Evolutionary conservation across 2,329 filamentous ascomycete genomes (phyloP).

Genomic region (Fusarium guadeloupense): DNA sequence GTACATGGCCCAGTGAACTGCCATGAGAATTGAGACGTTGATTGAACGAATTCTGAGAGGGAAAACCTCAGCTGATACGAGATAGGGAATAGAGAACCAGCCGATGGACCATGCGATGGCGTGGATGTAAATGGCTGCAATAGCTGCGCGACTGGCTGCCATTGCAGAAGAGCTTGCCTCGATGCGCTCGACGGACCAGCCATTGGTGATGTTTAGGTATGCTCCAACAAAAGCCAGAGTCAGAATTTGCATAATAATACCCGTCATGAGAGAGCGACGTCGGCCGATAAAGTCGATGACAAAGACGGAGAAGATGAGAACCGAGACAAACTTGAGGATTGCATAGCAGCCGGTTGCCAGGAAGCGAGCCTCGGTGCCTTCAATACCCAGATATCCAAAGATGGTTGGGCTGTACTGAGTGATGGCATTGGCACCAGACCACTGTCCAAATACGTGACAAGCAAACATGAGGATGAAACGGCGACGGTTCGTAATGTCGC

Average conservation of each 20-base stretch:
- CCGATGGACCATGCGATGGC: slow-evolving; percentile 58
- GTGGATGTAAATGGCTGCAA: slow-evolving; percentile 55
- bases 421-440: slow-evolving; percentile 45
- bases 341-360: slow-evolving; percentile 42
- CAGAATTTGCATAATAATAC: slow-evolving; percentile 46
- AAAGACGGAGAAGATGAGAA: slow-evolving; percentile 42
- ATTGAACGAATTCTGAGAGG: slow-evolving; percentile 54
- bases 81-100: slow-evolving; percentile 57
- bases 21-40: slow-evolving; percentile 54
- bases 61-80: slow-evolving; percentile 57
- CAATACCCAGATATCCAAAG: slow-evolving; percentile 43
- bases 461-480: slow-evolving; percentile 46
- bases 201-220: slow-evolving; percentile 45
- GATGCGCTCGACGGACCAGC: slow-evolving; percentile 28
- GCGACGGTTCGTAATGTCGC: slow-evolving; percentile 40
- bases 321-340: slow-evolving; percentile 44
- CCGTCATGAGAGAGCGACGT: slow-evolving; percentile 47
- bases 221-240: slow-evolving; percentile 45
- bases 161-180: slow-evolving; percentile 31
- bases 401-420: slow-evolving; percentile 45
- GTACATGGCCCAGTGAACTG: slow-evolving; percentile 53
- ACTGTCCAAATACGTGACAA: slow-evolving; percentile 42
- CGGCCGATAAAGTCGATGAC: slow-evolving; percentile 46
- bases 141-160: slow-evolving; percentile 50
- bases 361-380: slow-evolving; percentile 37